Evolutionary conservation across 192 early-diverging fungal species (phyloP).

Genomic region (Backusella tarrabulga): DNA sequence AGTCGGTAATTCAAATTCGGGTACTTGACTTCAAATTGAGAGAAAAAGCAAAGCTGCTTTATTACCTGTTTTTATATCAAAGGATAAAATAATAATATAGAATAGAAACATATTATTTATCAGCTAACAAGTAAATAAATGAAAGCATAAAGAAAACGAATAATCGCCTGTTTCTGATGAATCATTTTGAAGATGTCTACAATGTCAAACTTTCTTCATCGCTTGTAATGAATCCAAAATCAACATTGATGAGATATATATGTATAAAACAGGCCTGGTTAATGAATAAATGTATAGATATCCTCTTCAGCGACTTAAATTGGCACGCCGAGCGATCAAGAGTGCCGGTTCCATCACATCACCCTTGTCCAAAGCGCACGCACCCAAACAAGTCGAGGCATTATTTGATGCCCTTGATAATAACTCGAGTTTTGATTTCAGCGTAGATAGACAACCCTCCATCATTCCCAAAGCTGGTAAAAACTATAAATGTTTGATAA

Average conservation of each 20-base stretch:
- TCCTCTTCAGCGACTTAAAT: conserved; percentile 1
- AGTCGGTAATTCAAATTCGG: too few species aligned
- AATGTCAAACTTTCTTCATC: conserved; percentile 11
- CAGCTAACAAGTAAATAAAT: background rate
- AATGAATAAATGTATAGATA: conserved; percentile 4
- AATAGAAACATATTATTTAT: background rate
- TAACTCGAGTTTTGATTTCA: background rate
- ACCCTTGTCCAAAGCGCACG: background rate
- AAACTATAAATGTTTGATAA: background rate
- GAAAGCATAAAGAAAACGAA: background rate
- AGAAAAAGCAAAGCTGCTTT: too few species aligned
- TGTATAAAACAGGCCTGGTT: background rate
- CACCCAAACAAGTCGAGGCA: conserved; percentile 7
- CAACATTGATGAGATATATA: background rate
- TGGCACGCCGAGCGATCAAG: background rate
- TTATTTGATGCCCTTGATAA: background rate
- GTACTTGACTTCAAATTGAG: too few species aligned
- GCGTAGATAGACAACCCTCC: background rate
- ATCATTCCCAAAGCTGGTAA: conserved; percentile 14
- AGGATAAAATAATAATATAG: background rate
- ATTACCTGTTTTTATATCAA: too few species aligned
- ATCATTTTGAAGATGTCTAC: background rate
- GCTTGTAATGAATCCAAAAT: background rate
- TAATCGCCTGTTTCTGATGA: background rate
- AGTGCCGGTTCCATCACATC: background rate